Conservation (phyloP, 495 filamentous ascomycete species). For the Lasiosphaeria hispida region DNA sequence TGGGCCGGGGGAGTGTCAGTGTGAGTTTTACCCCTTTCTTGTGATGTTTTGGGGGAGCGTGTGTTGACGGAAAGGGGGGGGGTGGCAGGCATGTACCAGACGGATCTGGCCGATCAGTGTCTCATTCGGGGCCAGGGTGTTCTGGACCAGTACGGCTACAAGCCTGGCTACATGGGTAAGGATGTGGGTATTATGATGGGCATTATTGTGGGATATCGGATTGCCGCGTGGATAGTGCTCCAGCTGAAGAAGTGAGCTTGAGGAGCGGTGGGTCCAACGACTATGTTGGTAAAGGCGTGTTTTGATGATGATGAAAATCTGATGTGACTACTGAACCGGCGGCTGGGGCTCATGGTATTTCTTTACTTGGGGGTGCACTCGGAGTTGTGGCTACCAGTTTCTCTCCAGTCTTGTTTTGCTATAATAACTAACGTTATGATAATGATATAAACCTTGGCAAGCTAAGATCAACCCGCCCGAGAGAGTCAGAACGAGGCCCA, state of each 20-base stretch:
- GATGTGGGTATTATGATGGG: conserved; percentile 74
- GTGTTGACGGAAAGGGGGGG: background rate
- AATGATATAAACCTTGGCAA: too few relatives aligned
- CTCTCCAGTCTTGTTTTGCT: too few relatives aligned
- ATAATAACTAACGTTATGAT: too few relatives aligned
- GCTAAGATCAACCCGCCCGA: too few relatives aligned
- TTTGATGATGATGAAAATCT: background rate
- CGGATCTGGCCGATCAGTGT: conserved; percentile 60
- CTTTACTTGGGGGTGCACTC: too few relatives aligned
- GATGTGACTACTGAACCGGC: background rate
- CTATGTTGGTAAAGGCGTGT: background rate
- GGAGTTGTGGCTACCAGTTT: too few relatives aligned
- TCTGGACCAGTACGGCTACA: conserved; percentile 65
- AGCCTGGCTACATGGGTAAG: conserved; percentile 57
- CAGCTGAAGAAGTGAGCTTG: conserved; percentile 29
- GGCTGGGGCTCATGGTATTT: too few relatives aligned
- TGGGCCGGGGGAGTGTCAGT: conserved; percentile 47
- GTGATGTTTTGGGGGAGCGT: conserved; percentile 1
- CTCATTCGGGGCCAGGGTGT: conserved; percentile 66
- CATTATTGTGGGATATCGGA: conserved; percentile 69
- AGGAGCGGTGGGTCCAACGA: too few relatives aligned
- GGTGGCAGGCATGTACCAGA: conserved; percentile 56
- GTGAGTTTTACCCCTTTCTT: conserved; percentile 27
- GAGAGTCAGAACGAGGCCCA: too few relatives aligned
- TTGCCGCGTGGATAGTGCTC: conserved; percentile 51